phyloP scores from a whole-genome alignment of 2,329 filamentous ascomycete species.

The Botrytis deweyae region DNA sequence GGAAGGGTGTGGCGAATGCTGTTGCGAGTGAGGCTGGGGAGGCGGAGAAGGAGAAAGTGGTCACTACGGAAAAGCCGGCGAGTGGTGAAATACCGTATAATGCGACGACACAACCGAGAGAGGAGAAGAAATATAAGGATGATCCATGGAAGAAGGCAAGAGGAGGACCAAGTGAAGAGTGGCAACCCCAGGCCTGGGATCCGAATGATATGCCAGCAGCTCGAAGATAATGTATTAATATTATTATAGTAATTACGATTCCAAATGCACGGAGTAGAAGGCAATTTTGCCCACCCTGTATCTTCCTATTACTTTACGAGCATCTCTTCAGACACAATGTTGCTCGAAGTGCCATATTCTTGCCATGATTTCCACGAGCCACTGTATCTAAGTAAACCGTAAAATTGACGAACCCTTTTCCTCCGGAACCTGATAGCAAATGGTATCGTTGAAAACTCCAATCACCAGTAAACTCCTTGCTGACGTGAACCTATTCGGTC shows the following conservation, averaged over 20 bases:
- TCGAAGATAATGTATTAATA: background rate
- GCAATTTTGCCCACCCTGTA: background rate
- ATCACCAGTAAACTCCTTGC: background rate
- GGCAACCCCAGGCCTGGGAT: constrained; percentile 48
- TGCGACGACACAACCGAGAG: constrained; percentile 17
- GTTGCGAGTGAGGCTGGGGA: constrained; percentile 13
- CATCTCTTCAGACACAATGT: too few relatives aligned
- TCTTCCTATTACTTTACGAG: background rate
- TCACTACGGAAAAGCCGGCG: background rate
- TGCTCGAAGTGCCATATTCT: background rate
- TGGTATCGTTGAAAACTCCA: constrained; percentile 19
- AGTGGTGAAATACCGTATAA: constrained; percentile 8
- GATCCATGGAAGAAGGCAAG: constrained; percentile 60
- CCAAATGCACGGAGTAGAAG: background rate
- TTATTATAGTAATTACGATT: background rate
- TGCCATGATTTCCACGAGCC: background rate
- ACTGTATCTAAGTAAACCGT: background rate
- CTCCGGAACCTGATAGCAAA: background rate
- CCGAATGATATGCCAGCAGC: constrained; percentile 18
- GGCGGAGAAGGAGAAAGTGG: constrained; percentile 18
- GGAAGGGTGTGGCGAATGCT: background rate
- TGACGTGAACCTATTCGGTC: background rate
- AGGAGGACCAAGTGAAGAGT: constrained; percentile 56
- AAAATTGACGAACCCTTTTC: background rate
- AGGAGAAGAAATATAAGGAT: constrained; percentile 29